phyloP scores from a whole-genome alignment of 192 early-diverging fungal species.

The Mortierella alpina region DNA sequence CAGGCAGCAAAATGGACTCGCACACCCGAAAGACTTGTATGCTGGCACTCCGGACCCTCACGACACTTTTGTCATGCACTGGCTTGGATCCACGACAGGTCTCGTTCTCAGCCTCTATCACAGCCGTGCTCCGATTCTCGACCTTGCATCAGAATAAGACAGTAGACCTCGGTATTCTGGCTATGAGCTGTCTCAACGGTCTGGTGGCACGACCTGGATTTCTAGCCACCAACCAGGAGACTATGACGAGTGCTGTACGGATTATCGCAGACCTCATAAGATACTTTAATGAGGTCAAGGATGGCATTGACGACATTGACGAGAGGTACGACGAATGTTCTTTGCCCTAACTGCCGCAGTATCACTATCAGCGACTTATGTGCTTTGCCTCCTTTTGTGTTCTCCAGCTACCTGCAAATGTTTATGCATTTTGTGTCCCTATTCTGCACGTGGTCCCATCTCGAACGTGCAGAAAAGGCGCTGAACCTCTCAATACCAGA shows the following conservation, averaged over 20 bases:
- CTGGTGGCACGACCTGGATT: slow-evolving; percentile 48
- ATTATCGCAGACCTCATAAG: slow-evolving; percentile 42
- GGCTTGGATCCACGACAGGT: slow-evolving; percentile 34
- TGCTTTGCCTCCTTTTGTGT: not conserved
- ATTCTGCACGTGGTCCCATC: slow-evolving; percentile 40
- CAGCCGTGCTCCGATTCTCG: slow-evolving; percentile 36
- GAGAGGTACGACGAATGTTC: slow-evolving; percentile 15
- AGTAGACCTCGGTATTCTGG: slow-evolving; percentile 43
- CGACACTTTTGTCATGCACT: slow-evolving; percentile 29
- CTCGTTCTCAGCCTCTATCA: slow-evolving; percentile 30
- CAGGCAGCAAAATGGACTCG: slow-evolving; percentile 42
- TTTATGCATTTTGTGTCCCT: slow-evolving; percentile 53
- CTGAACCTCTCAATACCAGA: slow-evolving; percentile 38
- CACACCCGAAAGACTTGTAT: slow-evolving; percentile 47
- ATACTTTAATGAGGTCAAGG: slow-evolving; percentile 50
- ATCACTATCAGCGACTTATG: not conserved
- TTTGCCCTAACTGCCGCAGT: not conserved
- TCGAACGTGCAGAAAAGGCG: slow-evolving; percentile 42
- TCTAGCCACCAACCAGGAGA: slow-evolving; percentile 41
- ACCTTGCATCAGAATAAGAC: slow-evolving; percentile 51
- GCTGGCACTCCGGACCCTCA: slow-evolving; percentile 36
- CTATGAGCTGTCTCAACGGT: slow-evolving; percentile 42
- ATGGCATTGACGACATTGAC: slow-evolving; percentile 53
- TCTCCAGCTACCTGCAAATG: slow-evolving; percentile 45
- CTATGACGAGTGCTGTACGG: slow-evolving; percentile 36